Evolutionary conservation across 305 asterid species (phyloP).

Genomic region (Lippia alba): DNA sequence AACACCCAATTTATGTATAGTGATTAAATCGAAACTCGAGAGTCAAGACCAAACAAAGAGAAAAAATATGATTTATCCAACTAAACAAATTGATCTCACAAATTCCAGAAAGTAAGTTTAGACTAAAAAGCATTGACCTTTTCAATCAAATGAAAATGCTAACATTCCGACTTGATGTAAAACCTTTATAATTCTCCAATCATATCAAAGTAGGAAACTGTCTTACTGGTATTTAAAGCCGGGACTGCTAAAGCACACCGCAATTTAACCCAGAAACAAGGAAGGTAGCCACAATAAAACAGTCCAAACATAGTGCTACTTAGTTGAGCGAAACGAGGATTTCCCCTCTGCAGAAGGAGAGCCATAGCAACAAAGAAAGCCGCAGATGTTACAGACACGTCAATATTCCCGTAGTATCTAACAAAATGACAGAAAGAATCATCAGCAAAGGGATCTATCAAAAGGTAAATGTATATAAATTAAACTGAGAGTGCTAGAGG

Average conservation of each 20-base stretch:
- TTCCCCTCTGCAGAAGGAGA: constrained; percentile 76
- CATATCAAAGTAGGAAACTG: constrained; percentile 24
- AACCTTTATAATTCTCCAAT: constrained; percentile 17
- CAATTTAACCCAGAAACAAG: constrained; percentile 97
- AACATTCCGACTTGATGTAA: constrained; percentile 19
- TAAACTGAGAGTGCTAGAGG: constrained; percentile 19
- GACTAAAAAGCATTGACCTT: constrained; percentile 7
- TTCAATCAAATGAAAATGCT: constrained; percentile 17
- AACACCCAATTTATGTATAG: neutral
- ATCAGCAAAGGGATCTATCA: constrained; percentile 34
- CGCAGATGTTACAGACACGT: constrained; percentile 85
- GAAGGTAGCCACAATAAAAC: constrained; percentile 94
- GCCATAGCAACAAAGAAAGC: constrained; percentile 81
- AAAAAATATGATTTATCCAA: constrained; percentile 3
- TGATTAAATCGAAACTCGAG: neutral
- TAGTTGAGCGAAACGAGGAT: constrained; percentile 92
- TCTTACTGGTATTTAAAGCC: constrained; percentile 79
- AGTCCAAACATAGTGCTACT: constrained; percentile 94
- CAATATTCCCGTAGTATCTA: constrained; percentile 88
- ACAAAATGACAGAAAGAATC: constrained; percentile 34
- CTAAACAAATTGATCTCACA: neutral
- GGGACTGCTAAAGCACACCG: constrained; percentile 86
- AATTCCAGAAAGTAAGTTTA: constrained; percentile 5
- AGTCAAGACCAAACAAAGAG: neutral
- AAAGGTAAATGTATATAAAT: neutral